phyloP scores from a whole-genome alignment of 2,329 filamentous ascomycete genomes.

The Diaporthe australafricana region DNA sequence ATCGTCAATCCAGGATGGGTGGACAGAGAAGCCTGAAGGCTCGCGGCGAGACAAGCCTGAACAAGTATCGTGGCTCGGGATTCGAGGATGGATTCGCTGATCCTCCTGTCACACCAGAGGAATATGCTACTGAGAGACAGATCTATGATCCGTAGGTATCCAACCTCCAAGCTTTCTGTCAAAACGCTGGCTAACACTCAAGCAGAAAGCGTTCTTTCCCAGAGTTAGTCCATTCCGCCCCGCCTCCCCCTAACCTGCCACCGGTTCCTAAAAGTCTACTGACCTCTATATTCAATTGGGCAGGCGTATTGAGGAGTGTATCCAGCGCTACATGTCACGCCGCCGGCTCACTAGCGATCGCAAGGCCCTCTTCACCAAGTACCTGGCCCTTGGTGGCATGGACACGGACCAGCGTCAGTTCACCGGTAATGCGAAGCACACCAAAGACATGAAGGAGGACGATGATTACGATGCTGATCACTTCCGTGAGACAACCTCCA shows the following conservation, averaged over 20 bases:
- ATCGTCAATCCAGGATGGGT: slow-evolving; percentile 33
- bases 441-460: slow-evolving; percentile 58
- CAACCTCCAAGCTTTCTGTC: not conserved
- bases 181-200: slow-evolving; percentile 38
- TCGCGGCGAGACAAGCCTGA: slow-evolving; percentile 55
- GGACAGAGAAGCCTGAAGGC: slow-evolving; percentile 41
- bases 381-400: slow-evolving; percentile 86
- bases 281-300: slow-evolving; percentile 22
- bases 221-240: slow-evolving; percentile 56
- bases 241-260: no score
- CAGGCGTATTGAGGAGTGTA: slow-evolving; percentile 85
- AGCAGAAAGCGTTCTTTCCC: slow-evolving; percentile 63
- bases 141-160: slow-evolving; percentile 74
- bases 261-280: no score
- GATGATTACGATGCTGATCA: slow-evolving; percentile 63
- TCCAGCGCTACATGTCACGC: slow-evolving; percentile 82
- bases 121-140: slow-evolving; percentile 72
- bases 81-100: slow-evolving; percentile 88
- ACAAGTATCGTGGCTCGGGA: slow-evolving; percentile 66
- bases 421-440: slow-evolving; percentile 60
- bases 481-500: slow-evolving; percentile 72
- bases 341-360: slow-evolving; percentile 78
- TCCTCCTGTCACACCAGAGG: slow-evolving; percentile 77
- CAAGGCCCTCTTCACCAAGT: slow-evolving; percentile 78
- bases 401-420: slow-evolving; percentile 70